Conservation (phyloP, 192 early-diverging fungal genomes). For the Podila epigama region DNA sequence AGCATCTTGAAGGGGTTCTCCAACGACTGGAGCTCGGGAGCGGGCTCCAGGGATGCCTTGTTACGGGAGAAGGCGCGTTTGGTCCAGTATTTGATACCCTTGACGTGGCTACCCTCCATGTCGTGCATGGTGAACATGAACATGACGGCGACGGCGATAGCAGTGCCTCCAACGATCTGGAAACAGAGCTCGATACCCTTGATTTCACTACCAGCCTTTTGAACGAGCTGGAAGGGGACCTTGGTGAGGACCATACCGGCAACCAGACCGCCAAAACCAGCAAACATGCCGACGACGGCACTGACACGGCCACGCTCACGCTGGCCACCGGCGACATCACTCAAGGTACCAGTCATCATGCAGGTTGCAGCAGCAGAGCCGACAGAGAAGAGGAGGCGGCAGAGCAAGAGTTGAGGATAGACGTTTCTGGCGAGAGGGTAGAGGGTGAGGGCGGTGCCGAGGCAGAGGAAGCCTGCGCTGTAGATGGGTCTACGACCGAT, state of each 20-base stretch:
- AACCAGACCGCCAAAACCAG: slow-evolving; percentile 69
- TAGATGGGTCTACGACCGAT: slow-evolving; percentile 65
- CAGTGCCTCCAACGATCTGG: slow-evolving; percentile 45
- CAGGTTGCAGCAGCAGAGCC: slow-evolving; percentile 68
- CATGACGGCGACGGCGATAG: slow-evolving; percentile 32
- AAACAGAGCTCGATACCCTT: slow-evolving; percentile 33
- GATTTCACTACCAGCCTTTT: not conserved
- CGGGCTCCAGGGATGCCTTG: not conserved
- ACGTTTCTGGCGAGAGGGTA: slow-evolving; percentile 64
- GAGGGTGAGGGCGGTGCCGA: slow-evolving; percentile 57
- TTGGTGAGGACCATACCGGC: slow-evolving; percentile 53
- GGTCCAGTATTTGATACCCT: not conserved
- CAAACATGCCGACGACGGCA: slow-evolving; percentile 66
- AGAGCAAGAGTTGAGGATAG: slow-evolving; percentile 65
- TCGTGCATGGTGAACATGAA: slow-evolving; percentile 47
- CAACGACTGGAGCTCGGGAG: not conserved
- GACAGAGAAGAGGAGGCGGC: slow-evolving; percentile 70
- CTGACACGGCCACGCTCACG: slow-evolving; percentile 56
- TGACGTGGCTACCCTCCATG: not conserved
- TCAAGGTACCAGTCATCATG: slow-evolving; percentile 75
- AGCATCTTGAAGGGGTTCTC: slow-evolving; percentile 33
- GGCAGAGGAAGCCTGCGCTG: slow-evolving; percentile 55
- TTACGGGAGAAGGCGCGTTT: not conserved
- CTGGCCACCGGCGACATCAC: slow-evolving; percentile 59
- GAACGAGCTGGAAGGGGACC: slow-evolving; percentile 36